Evolutionary conservation across 306 rosid genomes (phyloP).

Genomic region (Fragaria nilgerrensis): DNA sequence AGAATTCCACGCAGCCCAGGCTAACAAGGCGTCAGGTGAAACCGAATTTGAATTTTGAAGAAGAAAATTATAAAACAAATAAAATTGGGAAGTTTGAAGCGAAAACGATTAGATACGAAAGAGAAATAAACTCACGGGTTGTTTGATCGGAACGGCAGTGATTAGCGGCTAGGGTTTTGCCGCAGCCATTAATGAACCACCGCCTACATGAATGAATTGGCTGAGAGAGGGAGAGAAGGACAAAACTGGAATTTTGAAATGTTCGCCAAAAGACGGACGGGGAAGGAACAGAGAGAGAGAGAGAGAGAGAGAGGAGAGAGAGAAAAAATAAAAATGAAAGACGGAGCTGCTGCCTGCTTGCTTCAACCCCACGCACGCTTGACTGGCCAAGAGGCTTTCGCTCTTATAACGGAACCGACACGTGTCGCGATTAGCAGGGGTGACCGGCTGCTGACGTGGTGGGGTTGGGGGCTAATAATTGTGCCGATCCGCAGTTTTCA

Average conservation of each 20-base stretch:
- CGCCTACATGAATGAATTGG: background rate
- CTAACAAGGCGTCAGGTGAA: no score
- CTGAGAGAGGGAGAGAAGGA: slow-evolving; percentile 25
- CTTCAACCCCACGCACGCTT: no score
- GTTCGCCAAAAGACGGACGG: slow-evolving; percentile 26
- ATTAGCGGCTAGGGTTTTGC: slow-evolving; percentile 72
- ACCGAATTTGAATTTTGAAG: background rate
- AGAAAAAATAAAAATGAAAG: slow-evolving; percentile 6
- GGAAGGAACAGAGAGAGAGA: no score
- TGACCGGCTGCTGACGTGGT: background rate
- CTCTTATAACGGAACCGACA: background rate
- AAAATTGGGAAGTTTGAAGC: background rate
- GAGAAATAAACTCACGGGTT: slow-evolving; percentile 32
- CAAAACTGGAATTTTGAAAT: slow-evolving; percentile 16
- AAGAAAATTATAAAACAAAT: background rate
- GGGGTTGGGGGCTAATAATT: no score
- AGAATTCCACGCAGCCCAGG: background rate
- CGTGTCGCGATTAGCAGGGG: background rate
- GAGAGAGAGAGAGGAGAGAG: background rate
- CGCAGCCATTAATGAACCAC: slow-evolving; percentile 41
- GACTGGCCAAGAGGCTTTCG: background rate
- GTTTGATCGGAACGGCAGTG: slow-evolving; percentile 12
- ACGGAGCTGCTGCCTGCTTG: background rate
- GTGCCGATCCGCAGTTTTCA: no score
- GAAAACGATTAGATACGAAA: background rate